Conservation (phyloP, 2,329 filamentous ascomycete genomes). For the Fusarium sp. region DNA sequence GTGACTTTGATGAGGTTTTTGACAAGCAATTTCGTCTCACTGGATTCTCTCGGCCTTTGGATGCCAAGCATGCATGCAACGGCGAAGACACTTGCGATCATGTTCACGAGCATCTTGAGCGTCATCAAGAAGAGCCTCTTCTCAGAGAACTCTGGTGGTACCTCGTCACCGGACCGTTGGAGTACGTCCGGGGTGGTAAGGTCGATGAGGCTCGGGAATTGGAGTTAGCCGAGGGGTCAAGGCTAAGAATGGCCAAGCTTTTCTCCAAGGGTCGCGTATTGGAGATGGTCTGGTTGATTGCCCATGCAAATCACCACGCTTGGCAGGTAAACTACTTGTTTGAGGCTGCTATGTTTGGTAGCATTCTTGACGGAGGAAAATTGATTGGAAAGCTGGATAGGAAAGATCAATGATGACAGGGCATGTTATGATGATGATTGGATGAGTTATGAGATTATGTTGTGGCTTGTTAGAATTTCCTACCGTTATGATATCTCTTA, state of each 20-base stretch:
- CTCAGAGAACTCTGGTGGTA: constrained; percentile 38
- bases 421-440: not conserved
- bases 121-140: constrained; percentile 21
- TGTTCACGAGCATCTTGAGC: constrained; percentile 16
- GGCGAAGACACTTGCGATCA: constrained; percentile 37
- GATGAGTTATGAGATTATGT: constrained; percentile 1
- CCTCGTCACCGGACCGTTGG: constrained; percentile 28
- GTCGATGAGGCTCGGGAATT: constrained; percentile 25
- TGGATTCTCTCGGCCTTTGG: constrained; percentile 43
- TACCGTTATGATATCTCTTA: not conserved
- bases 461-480: not conserved
- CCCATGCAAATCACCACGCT: constrained; percentile 43
- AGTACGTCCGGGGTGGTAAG: constrained; percentile 33
- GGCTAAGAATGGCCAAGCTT: constrained; percentile 40
- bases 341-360: constrained; percentile 52
- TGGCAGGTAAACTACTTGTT: constrained; percentile 51
- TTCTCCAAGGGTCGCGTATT: constrained; percentile 37
- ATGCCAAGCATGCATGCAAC: constrained; percentile 28
- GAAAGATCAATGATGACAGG: constrained; percentile 26
- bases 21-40: constrained; percentile 47
- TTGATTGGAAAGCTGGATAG: constrained; percentile 49
- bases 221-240: constrained; percentile 30
- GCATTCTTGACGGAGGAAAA: constrained; percentile 47
- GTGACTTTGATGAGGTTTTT: constrained; percentile 50
- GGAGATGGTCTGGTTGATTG: constrained; percentile 45